Percentiles rank a stretch among this genome's conserved stretches.
Conservation (phyloP, 129 eudicot species). For the Escallonia rubra region DNA sequence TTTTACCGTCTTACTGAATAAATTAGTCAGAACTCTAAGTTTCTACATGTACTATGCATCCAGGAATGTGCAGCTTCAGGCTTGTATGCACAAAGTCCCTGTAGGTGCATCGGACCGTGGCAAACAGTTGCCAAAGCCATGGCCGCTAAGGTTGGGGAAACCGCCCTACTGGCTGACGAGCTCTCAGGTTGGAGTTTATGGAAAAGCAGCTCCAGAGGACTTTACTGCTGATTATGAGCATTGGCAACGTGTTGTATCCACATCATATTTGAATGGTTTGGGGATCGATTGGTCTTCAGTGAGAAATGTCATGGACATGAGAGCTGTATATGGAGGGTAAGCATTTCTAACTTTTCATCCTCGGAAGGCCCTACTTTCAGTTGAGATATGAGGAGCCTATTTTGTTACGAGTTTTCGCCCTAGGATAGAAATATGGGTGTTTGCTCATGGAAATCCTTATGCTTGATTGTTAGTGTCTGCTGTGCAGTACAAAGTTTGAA, state of each 20-base stretch:
- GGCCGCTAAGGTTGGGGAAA: slow-evolving; percentile 59
- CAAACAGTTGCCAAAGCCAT: slow-evolving; percentile 44
- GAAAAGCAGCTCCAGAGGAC: slow-evolving; percentile 51
- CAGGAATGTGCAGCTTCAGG: slow-evolving; percentile 62
- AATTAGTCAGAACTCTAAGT: not conserved
- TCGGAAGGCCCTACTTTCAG: not conserved
- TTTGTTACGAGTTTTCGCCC: not conserved
- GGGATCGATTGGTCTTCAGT: slow-evolving; percentile 63
- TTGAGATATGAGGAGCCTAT: not conserved
- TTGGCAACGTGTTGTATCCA: slow-evolving; percentile 52
- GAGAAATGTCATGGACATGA: slow-evolving; percentile 73
- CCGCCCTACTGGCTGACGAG: slow-evolving; percentile 56
- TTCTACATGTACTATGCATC: slow-evolving; percentile 13
- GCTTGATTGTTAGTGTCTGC: no score
- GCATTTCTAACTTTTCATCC: not conserved
- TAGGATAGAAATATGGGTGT: no score
- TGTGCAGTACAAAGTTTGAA: no score
- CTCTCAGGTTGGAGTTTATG: slow-evolving; percentile 52
- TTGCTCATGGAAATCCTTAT: no score
- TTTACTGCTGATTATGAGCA: slow-evolving; percentile 48
- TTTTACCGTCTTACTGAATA: not conserved
- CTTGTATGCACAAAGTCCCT: slow-evolving; percentile 59
- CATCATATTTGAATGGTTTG: slow-evolving; percentile 46
- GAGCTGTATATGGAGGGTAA: slow-evolving; percentile 68
- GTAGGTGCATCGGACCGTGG: slow-evolving; percentile 41